Percentiles rank a stretch among this genome's conserved stretches.
These are phyloP conservation scores for Phytopythium vexans DNA, from an alignment of 352 stramenopile genomes.

Conservation along the genomic window DNA sequence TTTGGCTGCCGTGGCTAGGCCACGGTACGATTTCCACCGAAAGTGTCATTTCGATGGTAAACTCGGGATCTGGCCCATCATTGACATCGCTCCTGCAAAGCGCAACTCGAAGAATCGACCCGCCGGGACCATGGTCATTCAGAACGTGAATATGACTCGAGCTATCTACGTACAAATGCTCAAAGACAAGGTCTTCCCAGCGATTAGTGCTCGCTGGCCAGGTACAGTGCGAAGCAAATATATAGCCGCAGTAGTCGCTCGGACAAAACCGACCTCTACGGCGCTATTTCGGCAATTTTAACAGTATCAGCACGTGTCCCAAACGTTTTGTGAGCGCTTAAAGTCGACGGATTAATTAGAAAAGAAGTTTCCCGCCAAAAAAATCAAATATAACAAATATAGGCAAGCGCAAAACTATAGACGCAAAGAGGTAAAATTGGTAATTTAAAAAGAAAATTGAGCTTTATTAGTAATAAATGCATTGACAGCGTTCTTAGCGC, in stretches of 20 bases:
- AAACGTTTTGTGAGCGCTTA: too few species aligned
- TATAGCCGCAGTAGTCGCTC: too few species aligned
- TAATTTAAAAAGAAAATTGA: neutral
- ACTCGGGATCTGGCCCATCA: conserved; percentile 12
- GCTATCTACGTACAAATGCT: conserved; percentile 2
- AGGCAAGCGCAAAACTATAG: neutral
- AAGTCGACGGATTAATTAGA: too few species aligned
- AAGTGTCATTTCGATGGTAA: conserved; percentile 13
- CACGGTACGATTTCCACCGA: conserved; percentile 3
- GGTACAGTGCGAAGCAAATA: too few species aligned
- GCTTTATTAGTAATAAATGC: neutral
- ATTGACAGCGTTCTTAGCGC: too few species aligned
- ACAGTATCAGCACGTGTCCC: too few species aligned
- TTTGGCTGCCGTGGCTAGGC: conserved; percentile 9
- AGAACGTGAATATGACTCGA: conserved; percentile 4
- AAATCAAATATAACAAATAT: too few species aligned
- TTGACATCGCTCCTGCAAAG: conserved; percentile 1
- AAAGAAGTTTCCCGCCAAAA: conserved; percentile 5
- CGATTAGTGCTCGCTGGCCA: conserved; percentile 3
- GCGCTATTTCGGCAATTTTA: too few species aligned
- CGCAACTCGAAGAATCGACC: conserved; percentile 1
- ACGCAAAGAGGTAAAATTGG: neutral
- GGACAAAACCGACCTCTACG: too few species aligned
- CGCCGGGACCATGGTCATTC: neutral
- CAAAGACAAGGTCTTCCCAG: conserved; percentile 4